Evolutionary conservation across 805 yeast genomes (phyloP).

Genomic region (Myxozyma neotropica): DNA sequence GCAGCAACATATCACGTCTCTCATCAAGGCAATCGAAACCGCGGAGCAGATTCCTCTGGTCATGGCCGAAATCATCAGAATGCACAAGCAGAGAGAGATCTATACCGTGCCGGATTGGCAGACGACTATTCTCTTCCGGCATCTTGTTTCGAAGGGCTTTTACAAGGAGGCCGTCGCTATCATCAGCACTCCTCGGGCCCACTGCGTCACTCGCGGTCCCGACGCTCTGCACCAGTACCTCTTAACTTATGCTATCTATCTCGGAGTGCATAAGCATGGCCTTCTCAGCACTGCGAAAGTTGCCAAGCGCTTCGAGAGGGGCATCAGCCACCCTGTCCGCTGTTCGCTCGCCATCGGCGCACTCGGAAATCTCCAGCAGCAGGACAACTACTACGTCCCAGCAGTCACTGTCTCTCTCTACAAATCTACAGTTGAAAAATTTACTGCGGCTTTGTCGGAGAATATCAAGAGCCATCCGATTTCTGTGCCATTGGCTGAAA

Average conservation of each 20-base stretch:
- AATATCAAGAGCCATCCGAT: background rate
- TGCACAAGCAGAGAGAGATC: background rate
- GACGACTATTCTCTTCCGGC: slow-evolving; percentile 10
- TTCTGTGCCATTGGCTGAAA: background rate
- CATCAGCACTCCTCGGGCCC: background rate
- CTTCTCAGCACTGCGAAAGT: background rate
- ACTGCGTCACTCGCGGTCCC: background rate
- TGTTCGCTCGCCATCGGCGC: slow-evolving; percentile 8
- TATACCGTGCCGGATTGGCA: slow-evolving; percentile 18
- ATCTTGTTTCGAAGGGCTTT: slow-evolving; percentile 12
- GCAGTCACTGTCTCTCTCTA: background rate
- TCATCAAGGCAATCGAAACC: slow-evolving; percentile 1
- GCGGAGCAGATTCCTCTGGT: slow-evolving; percentile 1
- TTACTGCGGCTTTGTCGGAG: background rate
- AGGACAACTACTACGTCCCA: background rate
- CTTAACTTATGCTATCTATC: background rate
- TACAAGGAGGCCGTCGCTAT: slow-evolving; percentile 5
- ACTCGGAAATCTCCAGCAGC: background rate
- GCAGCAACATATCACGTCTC: background rate
- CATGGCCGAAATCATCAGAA: slow-evolving; percentile 3
- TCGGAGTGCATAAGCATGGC: background rate
- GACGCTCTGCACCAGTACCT: background rate
- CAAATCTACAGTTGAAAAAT: background rate
- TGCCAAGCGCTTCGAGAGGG: slow-evolving; percentile 1
- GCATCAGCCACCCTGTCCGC: background rate